Percentiles rank a stretch among this genome's conserved stretches.
Evolutionary conservation across 1,139 yeast species (phyloP).

Genomic region (Ogataea hybrid): DNA sequence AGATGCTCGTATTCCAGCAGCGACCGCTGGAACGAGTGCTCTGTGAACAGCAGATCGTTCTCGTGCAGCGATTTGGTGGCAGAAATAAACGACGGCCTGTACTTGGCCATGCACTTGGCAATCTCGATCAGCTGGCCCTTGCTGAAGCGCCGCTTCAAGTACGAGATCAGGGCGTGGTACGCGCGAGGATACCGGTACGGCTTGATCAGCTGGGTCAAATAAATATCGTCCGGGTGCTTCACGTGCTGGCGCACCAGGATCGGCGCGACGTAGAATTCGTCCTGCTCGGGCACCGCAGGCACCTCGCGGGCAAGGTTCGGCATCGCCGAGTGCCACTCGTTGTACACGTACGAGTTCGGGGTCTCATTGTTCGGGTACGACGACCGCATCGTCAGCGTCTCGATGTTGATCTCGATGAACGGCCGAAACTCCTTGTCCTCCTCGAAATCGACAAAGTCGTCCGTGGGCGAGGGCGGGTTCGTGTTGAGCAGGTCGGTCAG

Average conservation of each 20-base stretch:
- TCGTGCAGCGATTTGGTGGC: constrained; percentile 68
- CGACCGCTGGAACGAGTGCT: constrained; percentile 67
- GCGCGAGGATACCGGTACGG: constrained; percentile 69
- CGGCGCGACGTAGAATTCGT: constrained; percentile 49
- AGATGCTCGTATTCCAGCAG: constrained; percentile 62
- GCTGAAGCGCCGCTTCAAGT: constrained; percentile 54
- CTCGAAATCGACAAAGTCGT: constrained; percentile 26
- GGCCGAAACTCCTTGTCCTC: constrained; percentile 26
- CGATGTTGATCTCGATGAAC: constrained; percentile 28
- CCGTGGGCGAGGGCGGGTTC: constrained; percentile 50
- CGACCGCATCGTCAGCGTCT: constrained; percentile 29
- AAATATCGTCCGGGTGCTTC: constrained; percentile 64
- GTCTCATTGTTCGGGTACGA: constrained; percentile 32
- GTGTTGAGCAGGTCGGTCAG: constrained; percentile 54
- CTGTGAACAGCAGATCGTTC: constrained; percentile 63
- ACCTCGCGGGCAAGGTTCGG: constrained; percentile 31
- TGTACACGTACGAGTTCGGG: constrained; percentile 35
- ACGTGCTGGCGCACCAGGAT: constrained; percentile 57
- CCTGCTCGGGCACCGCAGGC: constrained; percentile 31
- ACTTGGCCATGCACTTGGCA: constrained; percentile 65
- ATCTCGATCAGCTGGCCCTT: constrained; percentile 51
- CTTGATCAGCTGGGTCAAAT: constrained; percentile 46
- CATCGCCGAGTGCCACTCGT: constrained; percentile 30
- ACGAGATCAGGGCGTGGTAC: constrained; percentile 58
- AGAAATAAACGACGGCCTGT: constrained; percentile 70